Evolutionary conservation across 306 rosid species (phyloP), one percentile per base, ranked within the genome.

Genomic region (Medicago arabica): DNA sequence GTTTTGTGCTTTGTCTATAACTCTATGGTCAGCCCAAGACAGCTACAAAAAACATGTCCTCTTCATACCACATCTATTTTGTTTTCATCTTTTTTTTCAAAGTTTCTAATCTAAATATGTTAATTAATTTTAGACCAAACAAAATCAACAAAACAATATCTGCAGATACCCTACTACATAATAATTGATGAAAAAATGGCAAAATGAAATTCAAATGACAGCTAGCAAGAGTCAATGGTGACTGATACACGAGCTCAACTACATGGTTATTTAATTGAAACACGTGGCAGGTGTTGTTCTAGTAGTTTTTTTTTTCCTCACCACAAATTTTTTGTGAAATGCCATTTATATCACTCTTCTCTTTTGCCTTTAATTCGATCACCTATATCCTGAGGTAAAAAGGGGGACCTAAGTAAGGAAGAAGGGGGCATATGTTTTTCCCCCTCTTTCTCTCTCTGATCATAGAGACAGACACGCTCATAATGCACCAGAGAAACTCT

Each of bases 291-390:
- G 43, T 44, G 73, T 6, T 23, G 40, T 63, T 12, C 5, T 28
- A 28, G 31, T 28, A 28, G 31, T 28, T 3, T 71, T 49, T 38
- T 13, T 14, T 28, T 36, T 55, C 55, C 2, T 2, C 19, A 4
- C 36, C 44, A 3, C 9, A 7, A 16, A 39, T 53, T 75, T 67
- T 69, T 62, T 34, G 76, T 63, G 67, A 70, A 71, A 75, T 75
- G 53, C 57, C 55, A 75, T 75, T 75, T 58, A 65, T 31, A 31
- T 75, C 63, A 36, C 76, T 50, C 71, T 25, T 58, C 39, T 36
- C 67, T 28, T 75, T 75, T 16, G 80, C 81, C 67, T 49, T 83
- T 54, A 83, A 79, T 79, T 71, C 69, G 58, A 38, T 83, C 84
- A 80, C 82, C 87, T 70, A 69, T 71, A 75, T 80, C 82, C 65